Percentiles rank a stretch among this genome's conserved stretches.
These are phyloP conservation scores for Trichoderma atroviride DNA, from an alignment of 2,329 filamentous ascomycete genomes.

Conservation along the genomic window DNA sequence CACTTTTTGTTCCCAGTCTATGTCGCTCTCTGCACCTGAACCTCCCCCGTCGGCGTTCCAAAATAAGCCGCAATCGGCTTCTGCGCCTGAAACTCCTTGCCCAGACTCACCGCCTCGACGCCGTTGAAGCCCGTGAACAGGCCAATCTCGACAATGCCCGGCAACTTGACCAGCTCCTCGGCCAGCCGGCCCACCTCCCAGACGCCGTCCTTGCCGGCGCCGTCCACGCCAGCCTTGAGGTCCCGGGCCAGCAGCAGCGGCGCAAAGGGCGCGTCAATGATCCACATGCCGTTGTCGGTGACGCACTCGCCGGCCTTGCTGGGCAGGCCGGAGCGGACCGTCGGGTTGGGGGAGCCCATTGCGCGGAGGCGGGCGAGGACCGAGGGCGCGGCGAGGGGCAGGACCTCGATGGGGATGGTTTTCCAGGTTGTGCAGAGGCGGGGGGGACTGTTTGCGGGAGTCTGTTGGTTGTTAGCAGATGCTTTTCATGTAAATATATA, in stretches of 20 bases:
- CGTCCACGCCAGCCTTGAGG: conserved; percentile 52
- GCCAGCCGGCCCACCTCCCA: conserved; percentile 83
- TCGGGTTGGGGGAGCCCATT: conserved; percentile 73
- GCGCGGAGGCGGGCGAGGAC: conserved; percentile 72
- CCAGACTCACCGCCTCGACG: conserved; percentile 57
- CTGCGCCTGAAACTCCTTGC: conserved; percentile 70
- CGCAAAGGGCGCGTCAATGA: conserved; percentile 89
- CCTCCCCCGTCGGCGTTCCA: conserved; percentile 77
- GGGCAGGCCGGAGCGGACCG: conserved; percentile 70
- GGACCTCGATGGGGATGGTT: conserved; percentile 88
- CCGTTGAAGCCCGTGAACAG: conserved; percentile 86
- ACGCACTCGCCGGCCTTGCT: conserved; percentile 79
- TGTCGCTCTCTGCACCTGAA: conserved; percentile 42
- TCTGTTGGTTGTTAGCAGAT: conserved; percentile 52
- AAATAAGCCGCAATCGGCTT: conserved; percentile 96
- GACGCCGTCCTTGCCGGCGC: conserved; percentile 55
- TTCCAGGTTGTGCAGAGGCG: conserved; percentile 79
- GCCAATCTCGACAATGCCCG: conserved; percentile 88
- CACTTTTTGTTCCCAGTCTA: background rate
- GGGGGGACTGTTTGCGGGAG: conserved; percentile 82
- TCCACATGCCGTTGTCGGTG: conserved; percentile 65
- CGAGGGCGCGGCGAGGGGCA: conserved; percentile 77
- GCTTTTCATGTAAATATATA: background rate
- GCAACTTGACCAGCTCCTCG: conserved; percentile 73
- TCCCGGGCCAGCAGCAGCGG: conserved; percentile 68